A percentile compares a stretch with the other conserved stretches of the same genome.
Evolutionary conservation across 129 eudicot genomes (phyloP).

Genomic region (Smallanthus sonchifolius): DNA sequence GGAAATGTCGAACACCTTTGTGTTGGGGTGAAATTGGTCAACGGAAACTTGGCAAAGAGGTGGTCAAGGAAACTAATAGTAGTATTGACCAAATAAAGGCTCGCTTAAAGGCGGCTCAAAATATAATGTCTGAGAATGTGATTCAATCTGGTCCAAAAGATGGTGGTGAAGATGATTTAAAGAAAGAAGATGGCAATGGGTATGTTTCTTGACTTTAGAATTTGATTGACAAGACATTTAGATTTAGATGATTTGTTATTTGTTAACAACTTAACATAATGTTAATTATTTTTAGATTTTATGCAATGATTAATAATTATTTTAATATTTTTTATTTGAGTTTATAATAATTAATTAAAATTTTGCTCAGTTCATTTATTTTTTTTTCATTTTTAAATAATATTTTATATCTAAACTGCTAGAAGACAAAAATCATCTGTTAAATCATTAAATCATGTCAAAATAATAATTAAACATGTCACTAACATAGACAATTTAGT

Average conservation of each 20-base stretch:
- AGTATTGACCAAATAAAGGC: too few relatives aligned
- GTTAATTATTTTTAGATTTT: conserved; percentile 2
- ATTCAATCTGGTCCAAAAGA: conserved; percentile 13
- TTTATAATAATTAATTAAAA: neutral
- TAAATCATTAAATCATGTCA: neutral
- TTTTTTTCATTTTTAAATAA: too few relatives aligned
- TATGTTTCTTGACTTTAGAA: conserved; percentile 33
- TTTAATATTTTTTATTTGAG: neutral
- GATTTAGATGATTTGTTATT: neutral
- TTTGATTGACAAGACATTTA: conserved; percentile 2
- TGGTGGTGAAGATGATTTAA: conserved; percentile 20
- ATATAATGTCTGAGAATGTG: conserved; percentile 31
- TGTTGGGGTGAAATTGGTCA: too few relatives aligned
- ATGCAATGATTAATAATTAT: neutral
- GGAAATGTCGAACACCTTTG: too few relatives aligned
- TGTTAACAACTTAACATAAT: neutral
- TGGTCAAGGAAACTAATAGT: too few relatives aligned
- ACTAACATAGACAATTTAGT: neutral
- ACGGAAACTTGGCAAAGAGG: too few relatives aligned
- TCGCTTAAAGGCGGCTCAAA: too few relatives aligned
- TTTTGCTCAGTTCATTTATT: too few relatives aligned
- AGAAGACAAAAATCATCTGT: neutral
- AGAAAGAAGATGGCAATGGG: conserved; percentile 26
- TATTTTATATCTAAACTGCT: too few relatives aligned
- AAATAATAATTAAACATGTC: neutral